Evolutionary conservation across 2,329 filamentous ascomycete genomes (phyloP), one percentile per base, ranked within the genome.

Genomic region (Phaeosphaeriaceae sp.): DNA sequence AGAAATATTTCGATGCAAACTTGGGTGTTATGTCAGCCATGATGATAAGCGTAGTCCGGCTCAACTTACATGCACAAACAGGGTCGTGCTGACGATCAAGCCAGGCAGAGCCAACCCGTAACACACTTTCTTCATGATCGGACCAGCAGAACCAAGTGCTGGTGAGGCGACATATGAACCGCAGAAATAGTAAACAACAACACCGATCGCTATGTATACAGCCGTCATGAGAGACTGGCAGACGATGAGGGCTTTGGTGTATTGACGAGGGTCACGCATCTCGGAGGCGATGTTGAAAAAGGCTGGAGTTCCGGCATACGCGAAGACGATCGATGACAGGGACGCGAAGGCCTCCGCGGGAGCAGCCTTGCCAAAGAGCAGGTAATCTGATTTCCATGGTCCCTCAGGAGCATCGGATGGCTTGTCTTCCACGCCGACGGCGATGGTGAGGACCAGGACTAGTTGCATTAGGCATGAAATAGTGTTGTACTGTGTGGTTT

Each of bases 231-330:
- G 78, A 24, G 81, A 76, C 70, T 89, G 87, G 3, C 89, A 92
- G 82, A 31, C 52, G n/a, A 69, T 53, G 13, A 71, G 52, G 22
- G 88, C 84, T 69, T 87, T 87, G 48, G 83, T 82, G 73, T 85
- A 89, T 66, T 88, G 82, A 47, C 78, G 75, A 1, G 88, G 87
- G 47, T 86, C 80, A 67, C 85, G 83, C 75, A 91, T 82, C 73
- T 91, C 89, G 24, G 83, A 83, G 63, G 89, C 87, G 71, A 91
- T 84, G 64, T 82, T 84, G 76, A 90, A 91, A 78, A 90, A 91
- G 60, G 87, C 87, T 24, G 87, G 85, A 67, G 89, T 87, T 42
- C 87, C 87, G 53, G 77, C 79, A 50, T 70, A 61, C n/a, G 59
- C 53, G 31, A 71, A 71, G 10, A 71, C 68, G 11, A 71, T 56